phyloP scores from a whole-genome alignment of 2,329 filamentous ascomycete genomes.

The Zalaria sp. region DNA sequence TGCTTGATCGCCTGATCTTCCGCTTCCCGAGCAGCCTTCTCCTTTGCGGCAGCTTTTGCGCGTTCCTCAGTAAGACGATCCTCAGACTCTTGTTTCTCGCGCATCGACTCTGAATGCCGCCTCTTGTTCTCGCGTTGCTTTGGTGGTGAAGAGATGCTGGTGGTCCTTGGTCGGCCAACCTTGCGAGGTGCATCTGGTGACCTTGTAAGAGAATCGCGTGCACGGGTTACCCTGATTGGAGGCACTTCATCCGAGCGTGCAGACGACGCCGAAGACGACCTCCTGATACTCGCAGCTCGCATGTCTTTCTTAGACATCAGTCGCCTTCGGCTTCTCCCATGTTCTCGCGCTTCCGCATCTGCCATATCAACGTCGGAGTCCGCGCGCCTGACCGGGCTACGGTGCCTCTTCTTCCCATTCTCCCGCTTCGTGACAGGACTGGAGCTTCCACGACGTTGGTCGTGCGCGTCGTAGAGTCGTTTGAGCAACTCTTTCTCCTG shows the following conservation, averaged over 20 bases:
- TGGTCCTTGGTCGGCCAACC: slow-evolving; percentile 12
- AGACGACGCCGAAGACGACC: slow-evolving; percentile 13
- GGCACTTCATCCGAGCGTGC: too few relatives aligned
- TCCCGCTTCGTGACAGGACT: slow-evolving; percentile 21
- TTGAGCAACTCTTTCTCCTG: slow-evolving; percentile 74
- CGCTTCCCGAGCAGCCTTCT: slow-evolving; percentile 6
- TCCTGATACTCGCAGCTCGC: slow-evolving; percentile 15
- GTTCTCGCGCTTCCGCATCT: slow-evolving; percentile 6
- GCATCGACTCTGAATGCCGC: slow-evolving; percentile 13
- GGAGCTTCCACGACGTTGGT: slow-evolving; percentile 14
- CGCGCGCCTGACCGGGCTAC: slow-evolving; percentile 3
- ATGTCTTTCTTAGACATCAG: slow-evolving; percentile 21
- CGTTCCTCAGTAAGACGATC: slow-evolving; percentile 4
- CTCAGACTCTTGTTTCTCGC: slow-evolving; percentile 9
- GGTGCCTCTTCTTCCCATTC: slow-evolving; percentile 13
- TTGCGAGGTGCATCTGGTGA: slow-evolving; percentile 13
- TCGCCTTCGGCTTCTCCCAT: slow-evolving; percentile 11
- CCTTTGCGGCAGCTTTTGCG: neutral
- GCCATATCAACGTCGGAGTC: slow-evolving; percentile 8
- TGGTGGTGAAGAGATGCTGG: slow-evolving; percentile 13
- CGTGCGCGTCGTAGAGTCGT: slow-evolving; percentile 49
- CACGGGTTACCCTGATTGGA: slow-evolving; percentile 6
- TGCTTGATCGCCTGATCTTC: slow-evolving; percentile 7
- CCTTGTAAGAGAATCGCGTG: slow-evolving; percentile 9
- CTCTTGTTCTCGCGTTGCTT: slow-evolving; percentile 10